Evolutionary conservation across 306 rosid species (phyloP).

Genomic region (Astragalus membranaceus): DNA sequence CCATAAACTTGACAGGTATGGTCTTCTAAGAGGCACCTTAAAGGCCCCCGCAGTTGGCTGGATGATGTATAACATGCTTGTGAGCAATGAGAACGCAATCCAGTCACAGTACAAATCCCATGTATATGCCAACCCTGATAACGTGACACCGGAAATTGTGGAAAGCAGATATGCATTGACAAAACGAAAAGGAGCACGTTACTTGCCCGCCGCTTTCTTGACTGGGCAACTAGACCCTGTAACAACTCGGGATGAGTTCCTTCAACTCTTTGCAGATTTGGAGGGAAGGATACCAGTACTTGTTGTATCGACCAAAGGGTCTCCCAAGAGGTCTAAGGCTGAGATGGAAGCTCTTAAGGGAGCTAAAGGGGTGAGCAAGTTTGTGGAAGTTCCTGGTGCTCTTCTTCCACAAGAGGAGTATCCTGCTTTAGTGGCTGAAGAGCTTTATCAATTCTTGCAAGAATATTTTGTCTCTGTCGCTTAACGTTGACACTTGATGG

Average conservation of each 20-base stretch:
- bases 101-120: constrained; percentile 92
- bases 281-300: constrained; percentile 60
- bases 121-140: constrained; percentile 79
- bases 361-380: constrained; percentile 82
- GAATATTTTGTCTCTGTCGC: constrained; percentile 34
- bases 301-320: constrained; percentile 63
- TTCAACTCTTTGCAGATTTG: constrained; percentile 64
- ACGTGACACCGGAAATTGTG: constrained; percentile 67
- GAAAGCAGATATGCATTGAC: constrained; percentile 79
- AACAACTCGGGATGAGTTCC: constrained; percentile 75
- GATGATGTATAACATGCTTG: constrained; percentile 96
- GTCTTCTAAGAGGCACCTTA: constrained; percentile 80
- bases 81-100: constrained; percentile 83
- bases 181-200: constrained; percentile 78
- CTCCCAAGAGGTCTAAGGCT: constrained; percentile 93
- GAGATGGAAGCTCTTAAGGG: constrained; percentile 92
- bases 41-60: constrained; percentile 95
- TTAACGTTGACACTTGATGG: constrained; percentile 2
- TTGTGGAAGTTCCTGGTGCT: constrained; percentile 86
- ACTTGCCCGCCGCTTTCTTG: constrained; percentile 84
- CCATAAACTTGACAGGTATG: constrained; percentile 57
- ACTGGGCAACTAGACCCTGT: constrained; percentile 78
- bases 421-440: constrained; percentile 65
- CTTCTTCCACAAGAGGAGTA: constrained; percentile 98
- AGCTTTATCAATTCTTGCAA: constrained; percentile 70